Evolutionary conservation across 805 yeast species (phyloP), one percentile per base, ranked within the genome.

Genomic region (Candida peoriensis): DNA sequence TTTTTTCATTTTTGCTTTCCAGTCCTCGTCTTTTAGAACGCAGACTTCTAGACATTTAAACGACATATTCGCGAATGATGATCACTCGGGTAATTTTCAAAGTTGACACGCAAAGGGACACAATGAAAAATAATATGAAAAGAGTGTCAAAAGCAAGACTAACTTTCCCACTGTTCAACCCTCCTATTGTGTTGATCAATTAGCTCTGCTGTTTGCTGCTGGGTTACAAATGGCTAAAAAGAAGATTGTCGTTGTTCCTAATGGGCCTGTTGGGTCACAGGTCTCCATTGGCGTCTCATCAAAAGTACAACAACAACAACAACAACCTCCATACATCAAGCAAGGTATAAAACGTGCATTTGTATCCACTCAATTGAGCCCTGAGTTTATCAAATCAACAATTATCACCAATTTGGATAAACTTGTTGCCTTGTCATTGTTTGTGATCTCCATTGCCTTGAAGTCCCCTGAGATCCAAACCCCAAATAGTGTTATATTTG

Each of bases 401-500:
- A n/a, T 16, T 13, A 19, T 52, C 23, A 23, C 9, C 9, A 14
- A 33, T 34, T 15, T 35, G 30, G 34, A 33, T 38, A 14, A 65
- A 54, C 16, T 43, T 6, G 15, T 34, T 10, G 34, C 44, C 48
- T 34, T 39, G 34, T 56, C 38, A 22, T 42, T 31, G 22, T 57
- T 22, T 38, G 53, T 37, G 15, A 37, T 17, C 32, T 60, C 36
- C 2, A 19, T 61, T 3, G 48, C 35, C 2, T 17, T 61, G 3
- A 57, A 70, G 28, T 39, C 64, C 21, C 57, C 57, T 38, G 55
- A 54, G 14, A 37, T 70, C 3, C 59, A 56, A 1, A 30, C 37
- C 4, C 75, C 75, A 1, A 37, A 47, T 8, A 48, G 54, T n/a
- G 68, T 70, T 15, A 66, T 70, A n/a, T 68, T 68, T 43, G 76